phyloP scores from a whole-genome alignment of 1,284 basidiomycete species.

The Ustilago vetiveriae region DNA sequence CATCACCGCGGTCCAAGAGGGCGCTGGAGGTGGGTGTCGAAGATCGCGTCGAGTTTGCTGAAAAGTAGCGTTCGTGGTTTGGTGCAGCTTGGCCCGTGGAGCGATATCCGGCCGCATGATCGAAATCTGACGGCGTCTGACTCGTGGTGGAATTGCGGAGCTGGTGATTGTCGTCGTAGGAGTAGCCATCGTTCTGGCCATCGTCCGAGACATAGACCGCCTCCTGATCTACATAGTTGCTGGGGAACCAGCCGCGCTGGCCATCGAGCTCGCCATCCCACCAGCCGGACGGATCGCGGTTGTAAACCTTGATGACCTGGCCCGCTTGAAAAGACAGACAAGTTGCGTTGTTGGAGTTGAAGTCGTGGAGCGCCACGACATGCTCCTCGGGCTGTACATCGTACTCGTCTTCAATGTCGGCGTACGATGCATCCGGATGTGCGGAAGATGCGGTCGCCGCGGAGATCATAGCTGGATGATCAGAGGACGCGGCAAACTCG shows the following conservation, averaged over 20 bases:
- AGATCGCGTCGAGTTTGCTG: conserved; percentile 36
- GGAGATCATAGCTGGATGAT: conserved; percentile 18
- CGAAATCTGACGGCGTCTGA: conserved; percentile 19
- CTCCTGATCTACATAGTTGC: conserved; percentile 69
- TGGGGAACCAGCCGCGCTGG: conserved; percentile 92
- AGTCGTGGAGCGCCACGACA: conserved; percentile 68
- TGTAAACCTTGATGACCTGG: conserved; percentile 87
- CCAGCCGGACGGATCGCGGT: conserved; percentile 89
- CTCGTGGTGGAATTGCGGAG: conserved; percentile 19
- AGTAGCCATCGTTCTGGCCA: conserved; percentile 30
- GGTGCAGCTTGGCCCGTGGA: background rate
- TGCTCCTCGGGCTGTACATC: conserved; percentile 53
- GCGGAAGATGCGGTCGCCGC: conserved; percentile 20
- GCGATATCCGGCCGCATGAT: conserved; percentile 19
- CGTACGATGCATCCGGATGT: conserved; percentile 11
- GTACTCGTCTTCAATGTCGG: conserved; percentile 25
- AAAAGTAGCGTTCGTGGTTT: conserved; percentile 34
- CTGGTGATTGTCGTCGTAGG: conserved; percentile 15
- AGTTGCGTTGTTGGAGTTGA: conserved; percentile 66
- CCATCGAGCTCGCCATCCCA: conserved; percentile 91
- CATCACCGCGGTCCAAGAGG: conserved; percentile 30
- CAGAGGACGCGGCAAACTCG: conserved; percentile 22
- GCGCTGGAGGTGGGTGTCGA: conserved; percentile 41
- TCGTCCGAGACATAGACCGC: conserved; percentile 44
- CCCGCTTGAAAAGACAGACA: conserved; percentile 89